phyloP scores from a whole-genome alignment of 2,329 filamentous ascomycete genomes.

The Ophiostoma australiae region DNA sequence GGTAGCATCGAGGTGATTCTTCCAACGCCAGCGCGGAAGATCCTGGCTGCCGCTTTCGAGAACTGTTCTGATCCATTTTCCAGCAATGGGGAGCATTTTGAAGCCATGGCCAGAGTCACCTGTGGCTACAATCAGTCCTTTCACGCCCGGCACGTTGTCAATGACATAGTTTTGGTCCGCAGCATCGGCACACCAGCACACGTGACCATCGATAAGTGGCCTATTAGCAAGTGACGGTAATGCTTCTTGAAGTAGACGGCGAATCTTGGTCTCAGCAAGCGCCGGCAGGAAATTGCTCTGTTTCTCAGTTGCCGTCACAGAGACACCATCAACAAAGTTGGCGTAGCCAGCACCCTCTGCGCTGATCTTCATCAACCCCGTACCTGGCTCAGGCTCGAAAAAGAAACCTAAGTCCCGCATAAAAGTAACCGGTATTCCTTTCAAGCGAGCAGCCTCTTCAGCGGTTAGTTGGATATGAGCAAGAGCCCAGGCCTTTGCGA shows the following conservation, averaged over 20 bases:
- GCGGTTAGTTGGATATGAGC: slow-evolving; percentile 55
- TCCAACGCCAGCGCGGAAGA: background rate
- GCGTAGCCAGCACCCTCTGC: slow-evolving; percentile 51
- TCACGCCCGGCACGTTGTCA: slow-evolving; percentile 48
- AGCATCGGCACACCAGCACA: slow-evolving; percentile 62
- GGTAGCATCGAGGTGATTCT: background rate
- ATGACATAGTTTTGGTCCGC: slow-evolving; percentile 56
- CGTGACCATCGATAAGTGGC: slow-evolving; percentile 49
- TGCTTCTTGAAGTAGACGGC: slow-evolving; percentile 47
- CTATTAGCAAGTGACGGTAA: slow-evolving; percentile 50
- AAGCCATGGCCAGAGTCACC: background rate
- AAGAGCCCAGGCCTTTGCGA: slow-evolving; percentile 36
- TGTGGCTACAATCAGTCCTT: background rate
- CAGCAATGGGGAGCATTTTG: background rate
- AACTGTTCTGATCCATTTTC: background rate
- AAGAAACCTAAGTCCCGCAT: slow-evolving; percentile 59
- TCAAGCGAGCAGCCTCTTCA: slow-evolving; percentile 48
- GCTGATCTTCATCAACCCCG: slow-evolving; percentile 55
- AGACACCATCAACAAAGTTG: background rate
- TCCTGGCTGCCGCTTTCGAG: background rate
- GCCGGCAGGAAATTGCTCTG: background rate
- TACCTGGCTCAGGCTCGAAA: slow-evolving; percentile 58
- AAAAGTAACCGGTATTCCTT: slow-evolving; percentile 56
- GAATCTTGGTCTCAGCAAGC: slow-evolving; percentile 36
- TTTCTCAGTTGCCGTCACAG: slow-evolving; percentile 45